Conservation (phyloP, 306 rosid species). For the Vigna nakashimae region DNA sequence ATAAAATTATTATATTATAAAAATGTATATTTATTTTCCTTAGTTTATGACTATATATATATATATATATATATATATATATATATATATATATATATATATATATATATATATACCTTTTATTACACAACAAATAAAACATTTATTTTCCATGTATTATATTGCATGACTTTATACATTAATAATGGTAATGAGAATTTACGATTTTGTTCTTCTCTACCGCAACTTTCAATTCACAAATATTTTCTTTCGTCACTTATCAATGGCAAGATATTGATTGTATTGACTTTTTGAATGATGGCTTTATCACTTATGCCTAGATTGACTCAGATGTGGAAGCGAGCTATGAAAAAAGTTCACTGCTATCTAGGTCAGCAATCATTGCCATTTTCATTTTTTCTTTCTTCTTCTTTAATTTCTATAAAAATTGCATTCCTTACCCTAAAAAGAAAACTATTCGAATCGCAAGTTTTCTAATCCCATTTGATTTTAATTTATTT, state of each 20-base stretch:
- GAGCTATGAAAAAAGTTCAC: conserved; percentile 46
- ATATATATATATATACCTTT: too few relatives aligned
- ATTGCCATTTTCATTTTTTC: conserved; percentile 1
- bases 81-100: too few relatives aligned
- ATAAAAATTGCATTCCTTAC: background rate
- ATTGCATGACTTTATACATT: too few relatives aligned
- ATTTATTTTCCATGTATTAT: too few relatives aligned
- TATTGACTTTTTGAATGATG: conserved; percentile 36
- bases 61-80: too few relatives aligned
- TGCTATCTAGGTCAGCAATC: conserved; percentile 43
- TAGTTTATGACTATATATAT: too few relatives aligned
- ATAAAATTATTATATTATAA: too few relatives aligned
- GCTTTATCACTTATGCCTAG: background rate
- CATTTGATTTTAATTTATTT: background rate
- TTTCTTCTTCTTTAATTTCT: too few relatives aligned
- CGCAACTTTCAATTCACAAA: conserved; percentile 3
- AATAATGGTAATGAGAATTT: too few relatives aligned
- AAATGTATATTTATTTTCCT: too few relatives aligned
- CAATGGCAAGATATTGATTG: conserved; percentile 27
- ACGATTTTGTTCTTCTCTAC: too few relatives aligned
- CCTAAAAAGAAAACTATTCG: background rate
- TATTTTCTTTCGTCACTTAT: conserved; percentile 39
- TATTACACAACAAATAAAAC: too few relatives aligned
- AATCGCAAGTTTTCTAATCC: background rate
- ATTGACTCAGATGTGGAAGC: conserved; percentile 45